Conservation (phyloP, 2,329 filamentous ascomycete genomes). For the Neofusicoccum sp. region DNA sequence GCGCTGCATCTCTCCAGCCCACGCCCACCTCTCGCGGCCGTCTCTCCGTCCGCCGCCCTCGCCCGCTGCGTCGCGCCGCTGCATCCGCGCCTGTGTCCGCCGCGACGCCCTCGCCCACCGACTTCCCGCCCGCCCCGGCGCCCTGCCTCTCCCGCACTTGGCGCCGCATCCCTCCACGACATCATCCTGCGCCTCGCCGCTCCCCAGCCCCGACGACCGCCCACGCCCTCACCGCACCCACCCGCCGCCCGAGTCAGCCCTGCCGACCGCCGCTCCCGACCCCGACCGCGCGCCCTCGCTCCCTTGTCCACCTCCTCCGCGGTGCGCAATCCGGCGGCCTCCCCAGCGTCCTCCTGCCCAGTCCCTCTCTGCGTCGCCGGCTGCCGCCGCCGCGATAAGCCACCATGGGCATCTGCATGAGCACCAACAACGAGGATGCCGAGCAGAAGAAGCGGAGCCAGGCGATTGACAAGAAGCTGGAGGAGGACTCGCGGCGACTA, state of each 20-base stretch:
- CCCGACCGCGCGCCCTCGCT: not conserved
- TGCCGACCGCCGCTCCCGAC: not conserved
- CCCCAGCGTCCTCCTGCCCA: constrained; percentile 6
- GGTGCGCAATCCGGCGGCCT: not conserved
- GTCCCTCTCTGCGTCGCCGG: constrained; percentile 14
- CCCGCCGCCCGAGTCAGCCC: constrained; percentile 9
- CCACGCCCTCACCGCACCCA: constrained; percentile 6
- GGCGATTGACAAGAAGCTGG: constrained; percentile 87
- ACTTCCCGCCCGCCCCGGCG: constrained; percentile 5
- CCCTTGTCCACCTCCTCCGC: not conserved
- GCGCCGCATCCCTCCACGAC: constrained; percentile 18
- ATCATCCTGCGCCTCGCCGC: constrained; percentile 18
- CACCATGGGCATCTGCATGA: constrained; percentile 92
- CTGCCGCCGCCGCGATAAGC: constrained; percentile 18
- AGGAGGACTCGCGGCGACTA: constrained; percentile 90
- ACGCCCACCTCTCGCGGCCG: not conserved
- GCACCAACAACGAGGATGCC: constrained; percentile 77
- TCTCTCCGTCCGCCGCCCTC: not conserved
- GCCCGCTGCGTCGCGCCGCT: not conserved
- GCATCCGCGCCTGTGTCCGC: constrained; percentile 4
- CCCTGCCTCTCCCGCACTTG: constrained; percentile 16
- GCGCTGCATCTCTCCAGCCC: constrained; percentile 14
- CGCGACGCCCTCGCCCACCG: constrained; percentile 1
- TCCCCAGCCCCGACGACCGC: constrained; percentile 10
- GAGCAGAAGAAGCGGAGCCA: constrained; percentile 97